Base-by-base conservation (phyloP, 495 filamentous ascomycete genomes). In the Astrothelium macrocarpum region DNA sequence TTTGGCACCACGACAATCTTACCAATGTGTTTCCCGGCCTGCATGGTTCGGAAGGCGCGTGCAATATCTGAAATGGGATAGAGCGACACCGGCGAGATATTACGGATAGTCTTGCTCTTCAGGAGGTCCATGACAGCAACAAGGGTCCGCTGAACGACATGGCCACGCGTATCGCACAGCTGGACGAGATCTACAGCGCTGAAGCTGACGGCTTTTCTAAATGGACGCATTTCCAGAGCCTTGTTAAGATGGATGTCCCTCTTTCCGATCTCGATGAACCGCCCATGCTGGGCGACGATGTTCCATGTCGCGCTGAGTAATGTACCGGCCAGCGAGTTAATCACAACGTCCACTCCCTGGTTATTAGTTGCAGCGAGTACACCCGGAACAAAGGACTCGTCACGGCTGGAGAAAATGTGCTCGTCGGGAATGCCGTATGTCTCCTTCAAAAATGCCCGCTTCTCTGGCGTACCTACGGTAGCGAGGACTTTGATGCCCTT, bases 31-130 rank as follows among this genome's bases (percentile, higher is more conserved):
- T 79, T 81, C 29, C 81, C 82, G 18, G 74, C 70, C 66, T 87
- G 84, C 58, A 88, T 71, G 3, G 73, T 68, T 62, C 82, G 80
- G 70, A 88, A 83, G 0, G 85, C 85, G 2, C 72, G 66, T 49
- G 78, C 74, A n/a, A 79, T 68, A 9, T 83, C 70, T 0, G 72
- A 67, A 10, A 79, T 70, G 7, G 72, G 68, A 29, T 28, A 29
- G 5, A 29, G 2, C 7, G 49, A 9, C 7, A 29, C 49, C n/a
- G 45, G 45, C 45, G 11, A 20, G n/a, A 49, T 49, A 14, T 14
- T 14, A 14, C 45, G 45, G n/a, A 49, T 49, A 16, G 5, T 20
- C 45, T 49, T 20, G 11, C n/a, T 14, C 45, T 5, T 49, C 11
- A 20, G 10, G 14, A 49, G 45, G n/a, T 20, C 11, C 10, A 20